phyloP scores from a whole-genome alignment of 2,329 filamentous ascomycete genomes.

The Hortaea sp. region DNA sequence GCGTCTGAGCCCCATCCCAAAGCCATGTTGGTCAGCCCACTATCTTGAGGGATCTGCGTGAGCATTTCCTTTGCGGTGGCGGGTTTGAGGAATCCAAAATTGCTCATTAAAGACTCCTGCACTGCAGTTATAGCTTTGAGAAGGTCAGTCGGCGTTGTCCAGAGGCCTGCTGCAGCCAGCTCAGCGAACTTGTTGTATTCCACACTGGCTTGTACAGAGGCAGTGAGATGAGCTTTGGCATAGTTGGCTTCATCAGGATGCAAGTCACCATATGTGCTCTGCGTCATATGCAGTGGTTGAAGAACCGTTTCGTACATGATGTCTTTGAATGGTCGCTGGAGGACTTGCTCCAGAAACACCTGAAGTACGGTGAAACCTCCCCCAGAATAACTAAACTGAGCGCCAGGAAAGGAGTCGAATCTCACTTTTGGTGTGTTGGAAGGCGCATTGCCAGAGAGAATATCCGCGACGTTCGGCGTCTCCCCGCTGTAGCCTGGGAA shows the following conservation, averaged over 20 bases:
- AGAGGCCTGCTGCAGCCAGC: conserved; percentile 17
- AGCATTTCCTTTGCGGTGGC: conserved; percentile 15
- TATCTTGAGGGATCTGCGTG: conserved; percentile 2
- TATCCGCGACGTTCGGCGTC: conserved; percentile 3
- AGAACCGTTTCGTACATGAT: conserved; percentile 16
- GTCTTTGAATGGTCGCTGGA: conserved; percentile 7
- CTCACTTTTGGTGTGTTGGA: conserved; percentile 14
- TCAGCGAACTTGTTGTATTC: conserved; percentile 14
- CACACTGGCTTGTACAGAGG: conserved; percentile 1
- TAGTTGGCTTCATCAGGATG: conserved; percentile 10
- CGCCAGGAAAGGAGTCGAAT: conserved; percentile 14
- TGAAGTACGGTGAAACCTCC: conserved; percentile 17
- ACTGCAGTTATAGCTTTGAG: conserved; percentile 13
- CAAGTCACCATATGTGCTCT: conserved; percentile 10
- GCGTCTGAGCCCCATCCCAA: conserved; percentile 11
- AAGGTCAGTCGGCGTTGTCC: conserved; percentile 19
- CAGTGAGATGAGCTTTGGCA: conserved; percentile 11
- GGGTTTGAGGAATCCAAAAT: conserved; percentile 7
- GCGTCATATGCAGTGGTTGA: conserved; percentile 14
- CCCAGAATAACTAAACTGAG: conserved; percentile 16
- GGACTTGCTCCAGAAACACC: conserved; percentile 13
- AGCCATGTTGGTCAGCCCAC: conserved; percentile 4
- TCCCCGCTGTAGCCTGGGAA: conserved; percentile 16
- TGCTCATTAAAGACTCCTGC: conserved; percentile 8
- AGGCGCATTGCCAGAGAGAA: conserved; percentile 11